Evolutionary conservation across 2,329 filamentous ascomycete genomes (phyloP).

Genomic region (Colletotrichum viniferum): DNA sequence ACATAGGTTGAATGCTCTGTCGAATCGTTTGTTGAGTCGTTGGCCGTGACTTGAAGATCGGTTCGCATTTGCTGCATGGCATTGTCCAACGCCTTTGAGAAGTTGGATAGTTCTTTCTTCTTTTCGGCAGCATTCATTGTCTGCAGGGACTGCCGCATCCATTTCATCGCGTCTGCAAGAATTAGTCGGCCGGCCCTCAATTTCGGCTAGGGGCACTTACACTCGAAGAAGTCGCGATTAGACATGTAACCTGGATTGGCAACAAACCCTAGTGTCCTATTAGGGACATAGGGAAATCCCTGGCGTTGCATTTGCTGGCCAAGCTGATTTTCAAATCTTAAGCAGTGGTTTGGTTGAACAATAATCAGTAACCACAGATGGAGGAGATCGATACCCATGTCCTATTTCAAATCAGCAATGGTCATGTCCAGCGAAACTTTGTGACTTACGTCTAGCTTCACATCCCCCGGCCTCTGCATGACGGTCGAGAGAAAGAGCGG

Average conservation of each 20-base stretch:
- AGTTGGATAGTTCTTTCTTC: conserved; percentile 42
- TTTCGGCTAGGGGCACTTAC: conserved; percentile 28
- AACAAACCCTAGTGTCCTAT: conserved; percentile 38
- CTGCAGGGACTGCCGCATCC: conserved; percentile 55
- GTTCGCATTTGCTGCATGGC: conserved; percentile 60
- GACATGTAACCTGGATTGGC: conserved; percentile 50
- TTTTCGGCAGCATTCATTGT: conserved; percentile 38
- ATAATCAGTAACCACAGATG: conserved; percentile 59
- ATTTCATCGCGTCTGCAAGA: conserved; percentile 40
- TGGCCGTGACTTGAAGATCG: conserved; percentile 46
- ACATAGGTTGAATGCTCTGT: conserved; percentile 52
- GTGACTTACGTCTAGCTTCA: conserved; percentile 45
- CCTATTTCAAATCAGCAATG: conserved; percentile 25
- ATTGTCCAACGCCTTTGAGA: conserved; percentile 45
- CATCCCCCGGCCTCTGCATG: conserved; percentile 45
- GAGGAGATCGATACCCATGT: conserved; percentile 48
- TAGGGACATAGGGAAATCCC: conserved; percentile 47
- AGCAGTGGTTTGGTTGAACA: conserved; percentile 50
- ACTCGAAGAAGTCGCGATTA: conserved; percentile 54
- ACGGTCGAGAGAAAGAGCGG: conserved; percentile 57
- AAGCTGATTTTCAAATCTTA: conserved; percentile 55
- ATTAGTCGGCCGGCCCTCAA: background rate
- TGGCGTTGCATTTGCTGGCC: conserved; percentile 49
- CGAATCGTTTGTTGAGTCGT: conserved; percentile 26
- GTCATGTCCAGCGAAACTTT: background rate